Percentiles rank a stretch among this genome's conserved stretches.
phyloP scores from a whole-genome alignment of 306 rosid genomes.

The Malus sylvestris region DNA sequence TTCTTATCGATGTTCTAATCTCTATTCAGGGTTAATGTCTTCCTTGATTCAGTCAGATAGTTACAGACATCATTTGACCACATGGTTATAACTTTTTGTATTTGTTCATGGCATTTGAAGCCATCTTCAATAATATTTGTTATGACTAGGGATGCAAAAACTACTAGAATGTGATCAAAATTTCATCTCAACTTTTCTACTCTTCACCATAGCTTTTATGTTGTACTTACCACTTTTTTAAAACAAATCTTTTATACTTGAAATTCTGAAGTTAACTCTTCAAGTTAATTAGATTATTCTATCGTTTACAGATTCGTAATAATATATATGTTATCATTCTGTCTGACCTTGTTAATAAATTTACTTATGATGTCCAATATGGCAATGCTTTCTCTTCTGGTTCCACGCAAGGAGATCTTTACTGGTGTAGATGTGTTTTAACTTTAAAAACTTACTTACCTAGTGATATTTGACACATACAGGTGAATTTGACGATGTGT shows the following conservation, averaged over 20 bases:
- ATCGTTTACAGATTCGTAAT: background rate
- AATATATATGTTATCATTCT: background rate
- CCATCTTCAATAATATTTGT: background rate
- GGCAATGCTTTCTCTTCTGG: background rate
- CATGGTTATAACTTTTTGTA: background rate
- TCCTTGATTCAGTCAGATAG: background rate
- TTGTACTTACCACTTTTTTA: background rate
- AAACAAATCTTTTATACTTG: too few species aligned
- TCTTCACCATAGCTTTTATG: background rate
- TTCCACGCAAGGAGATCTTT: background rate
- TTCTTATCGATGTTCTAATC: background rate
- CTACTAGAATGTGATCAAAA: background rate
- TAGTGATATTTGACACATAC: constrained; percentile 21
- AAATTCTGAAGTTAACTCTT: background rate
- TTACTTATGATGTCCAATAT: background rate
- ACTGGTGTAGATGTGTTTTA: background rate
- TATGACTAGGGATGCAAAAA: background rate
- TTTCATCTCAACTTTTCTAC: background rate
- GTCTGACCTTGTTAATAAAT: background rate
- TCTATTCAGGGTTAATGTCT: background rate
- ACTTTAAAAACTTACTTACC: constrained; percentile 4
- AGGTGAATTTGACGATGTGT: constrained; percentile 89
- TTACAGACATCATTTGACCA: background rate
- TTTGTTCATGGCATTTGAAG: background rate
- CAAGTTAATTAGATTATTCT: background rate